Evolutionary conservation across 345 rosid genomes (phyloP).

Genomic region (Barbarea vulgaris): DNA sequence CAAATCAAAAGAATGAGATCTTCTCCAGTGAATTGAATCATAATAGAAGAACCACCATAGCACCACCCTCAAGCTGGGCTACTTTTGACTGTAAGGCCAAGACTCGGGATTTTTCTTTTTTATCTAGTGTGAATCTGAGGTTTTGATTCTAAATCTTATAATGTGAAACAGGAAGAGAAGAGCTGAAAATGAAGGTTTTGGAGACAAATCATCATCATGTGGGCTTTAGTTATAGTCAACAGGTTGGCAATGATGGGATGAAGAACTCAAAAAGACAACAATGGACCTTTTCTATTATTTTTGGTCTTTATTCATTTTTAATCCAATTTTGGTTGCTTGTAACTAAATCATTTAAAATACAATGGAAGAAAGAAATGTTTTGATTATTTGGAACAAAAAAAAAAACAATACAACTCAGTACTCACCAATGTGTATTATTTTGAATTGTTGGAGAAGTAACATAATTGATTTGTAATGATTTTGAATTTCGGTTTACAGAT

Average conservation of each 20-base stretch:
- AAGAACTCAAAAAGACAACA: slow-evolving; percentile 21
- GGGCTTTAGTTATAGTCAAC: slow-evolving; percentile 17
- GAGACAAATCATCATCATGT: slow-evolving; percentile 20
- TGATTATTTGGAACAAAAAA: slow-evolving; percentile 6
- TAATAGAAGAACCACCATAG: slow-evolving; percentile 35
- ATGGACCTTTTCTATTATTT: slow-evolving; percentile 4
- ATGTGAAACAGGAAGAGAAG: slow-evolving; percentile 38
- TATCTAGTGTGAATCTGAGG: neutral
- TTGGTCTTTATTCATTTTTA: neutral
- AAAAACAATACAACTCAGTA: slow-evolving; percentile 1
- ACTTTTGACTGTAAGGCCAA: slow-evolving; percentile 64
- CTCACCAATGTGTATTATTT: slow-evolving; percentile 20
- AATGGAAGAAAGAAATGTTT: slow-evolving; percentile 19
- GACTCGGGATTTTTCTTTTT: neutral
- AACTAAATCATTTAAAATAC: slow-evolving; percentile 14
- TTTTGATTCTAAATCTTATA: neutral
- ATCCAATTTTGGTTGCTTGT: slow-evolving; percentile 36
- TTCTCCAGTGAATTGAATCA: slow-evolving; percentile 27
- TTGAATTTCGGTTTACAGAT: neutral
- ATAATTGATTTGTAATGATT: slow-evolving; percentile 17
- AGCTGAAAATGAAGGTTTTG: slow-evolving; percentile 12
- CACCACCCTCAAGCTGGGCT: slow-evolving; percentile 60
- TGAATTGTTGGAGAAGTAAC: slow-evolving; percentile 29
- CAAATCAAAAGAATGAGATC: slow-evolving; percentile 28
- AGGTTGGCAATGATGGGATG: slow-evolving; percentile 33